Base-by-base conservation (phyloP, 352 stramenopile species). In the Phytophthora ramorum region DNA sequence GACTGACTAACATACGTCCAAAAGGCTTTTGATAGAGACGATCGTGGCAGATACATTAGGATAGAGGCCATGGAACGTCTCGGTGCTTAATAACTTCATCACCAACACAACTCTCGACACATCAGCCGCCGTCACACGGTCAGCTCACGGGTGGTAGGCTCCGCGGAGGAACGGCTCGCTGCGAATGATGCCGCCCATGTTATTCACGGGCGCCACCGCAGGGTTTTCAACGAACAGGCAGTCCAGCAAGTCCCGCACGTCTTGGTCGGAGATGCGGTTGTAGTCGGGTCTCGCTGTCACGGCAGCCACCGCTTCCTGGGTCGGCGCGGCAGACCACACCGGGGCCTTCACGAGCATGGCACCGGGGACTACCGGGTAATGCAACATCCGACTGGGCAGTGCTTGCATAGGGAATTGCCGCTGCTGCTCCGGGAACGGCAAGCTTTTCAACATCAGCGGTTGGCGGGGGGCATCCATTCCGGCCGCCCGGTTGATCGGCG, bases 241-340 rank as follows among this genome's bases (percentile, higher is more conserved):
- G 46, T 81, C 73, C 7, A 81, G 55, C 38, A 81, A 61, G 48
- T 81, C 65, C 22, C 63, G 61, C 51, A 81, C 70, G 51, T 81
- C 70, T 59, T 78, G 62, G 35, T 81, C 73, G 20, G 73, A 81
- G 47, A 81, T 69, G 38, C 63, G 63, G 30, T 41, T 61, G 47
- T 59, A 66, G 4, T 73, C 58, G 28, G 53, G 48, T 60, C 69
- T 65, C 22, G 52, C 19, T 13, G 32, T 6, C 34, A 26, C 43
- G 7, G 41, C 45, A 7, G 49, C 7, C 17, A 54, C 22, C 2
- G 55, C 55, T 52, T 59, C 67, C 32, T 63, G 52, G 16, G 19
- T 30, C 13, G 60, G 47, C 12, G 57, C 49, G 28, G 61, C 9
- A 28, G 67, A 64, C 69, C 63, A 73, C 35, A 70, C 34, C 0